Conservation (phyloP, 345 rosid genomes). For the Draba incana region DNA sequence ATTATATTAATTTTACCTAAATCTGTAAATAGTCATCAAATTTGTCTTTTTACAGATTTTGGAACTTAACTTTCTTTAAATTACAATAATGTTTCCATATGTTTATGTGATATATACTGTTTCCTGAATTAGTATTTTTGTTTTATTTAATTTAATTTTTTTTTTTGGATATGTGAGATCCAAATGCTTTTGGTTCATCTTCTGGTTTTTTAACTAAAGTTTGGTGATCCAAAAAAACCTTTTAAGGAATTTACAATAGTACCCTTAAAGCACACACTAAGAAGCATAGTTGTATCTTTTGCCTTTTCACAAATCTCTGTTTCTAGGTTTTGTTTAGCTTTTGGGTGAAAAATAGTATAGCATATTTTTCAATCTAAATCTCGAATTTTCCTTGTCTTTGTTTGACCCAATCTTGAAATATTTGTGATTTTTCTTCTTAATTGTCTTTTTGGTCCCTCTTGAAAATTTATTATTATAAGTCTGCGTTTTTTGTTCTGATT, state of each 20-base stretch:
- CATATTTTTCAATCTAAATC: slow-evolving; percentile 19
- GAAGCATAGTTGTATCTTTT: slow-evolving; percentile 27
- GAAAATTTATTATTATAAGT: background rate
- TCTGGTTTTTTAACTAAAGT: slow-evolving; percentile 11
- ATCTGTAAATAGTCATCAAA: background rate
- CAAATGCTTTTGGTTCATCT: slow-evolving; percentile 27
- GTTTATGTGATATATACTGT: slow-evolving; percentile 4
- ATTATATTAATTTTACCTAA: slow-evolving; percentile 12
- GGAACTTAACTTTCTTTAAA: background rate
- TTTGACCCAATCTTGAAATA: slow-evolving; percentile 37
- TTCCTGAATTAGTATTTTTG: background rate
- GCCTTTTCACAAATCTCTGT: slow-evolving; percentile 31
- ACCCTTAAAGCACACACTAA: slow-evolving; percentile 27
- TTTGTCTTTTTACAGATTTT: slow-evolving; percentile 16
- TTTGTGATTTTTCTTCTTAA: slow-evolving; percentile 16
- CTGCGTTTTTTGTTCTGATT: slow-evolving; percentile 43
- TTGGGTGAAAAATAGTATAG: slow-evolving; percentile 20
- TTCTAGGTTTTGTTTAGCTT: slow-evolving; percentile 28
- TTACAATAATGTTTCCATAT: background rate
- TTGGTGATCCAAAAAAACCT: slow-evolving; percentile 29
- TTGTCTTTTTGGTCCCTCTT: slow-evolving; percentile 35
- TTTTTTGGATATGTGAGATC: background rate
- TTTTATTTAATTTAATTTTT: background rate
- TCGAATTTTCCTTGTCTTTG: slow-evolving; percentile 16
- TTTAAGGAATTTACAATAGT: slow-evolving; percentile 24